These are phyloP conservation scores for Claviceps sp. DNA, from an alignment of 2,329 filamentous ascomycete genomes.

Conservation along the genomic window DNA sequence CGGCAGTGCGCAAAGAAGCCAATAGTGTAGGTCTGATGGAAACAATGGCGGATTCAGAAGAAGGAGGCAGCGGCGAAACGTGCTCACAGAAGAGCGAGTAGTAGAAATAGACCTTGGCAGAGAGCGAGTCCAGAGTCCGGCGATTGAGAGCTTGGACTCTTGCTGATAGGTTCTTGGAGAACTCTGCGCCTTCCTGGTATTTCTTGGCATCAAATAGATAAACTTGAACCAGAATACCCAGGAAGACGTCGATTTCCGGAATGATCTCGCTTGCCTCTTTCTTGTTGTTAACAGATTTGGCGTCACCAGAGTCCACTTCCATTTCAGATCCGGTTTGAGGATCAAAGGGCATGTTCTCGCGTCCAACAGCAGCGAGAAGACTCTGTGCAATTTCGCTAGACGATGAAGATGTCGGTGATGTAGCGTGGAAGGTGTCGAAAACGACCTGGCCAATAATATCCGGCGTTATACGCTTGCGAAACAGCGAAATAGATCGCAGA, in stretches of 20 bases:
- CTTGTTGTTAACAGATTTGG: constrained; percentile 40
- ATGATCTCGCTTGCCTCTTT: constrained; percentile 61
- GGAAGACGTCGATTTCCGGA: constrained; percentile 78
- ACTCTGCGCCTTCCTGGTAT: constrained; percentile 65
- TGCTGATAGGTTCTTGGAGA: constrained; percentile 73
- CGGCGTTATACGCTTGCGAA: constrained; percentile 79
- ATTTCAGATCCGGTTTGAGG: constrained; percentile 49
- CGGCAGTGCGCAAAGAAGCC: constrained; percentile 82
- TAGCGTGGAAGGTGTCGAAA: constrained; percentile 60
- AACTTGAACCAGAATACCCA: constrained; percentile 77
- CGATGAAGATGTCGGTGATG: constrained; percentile 21
- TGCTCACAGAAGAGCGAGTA: constrained; percentile 92
- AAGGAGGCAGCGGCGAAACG: constrained; percentile 74
- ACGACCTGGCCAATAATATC: constrained; percentile 73
- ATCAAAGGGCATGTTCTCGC: constrained; percentile 50
- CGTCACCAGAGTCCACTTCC: constrained; percentile 53
- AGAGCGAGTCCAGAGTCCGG: constrained; percentile 82
- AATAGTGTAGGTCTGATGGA: constrained; percentile 76
- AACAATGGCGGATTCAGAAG: constrained; percentile 75
- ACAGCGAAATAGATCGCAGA: constrained; percentile 85
- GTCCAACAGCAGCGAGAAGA: constrained; percentile 56
- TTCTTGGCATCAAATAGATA: constrained; percentile 77
- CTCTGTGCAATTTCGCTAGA: constrained; percentile 55
- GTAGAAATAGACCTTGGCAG: constrained; percentile 96
- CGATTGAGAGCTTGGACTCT: constrained; percentile 83